Evolutionary conservation across 805 yeast species (phyloP), one percentile per base, ranked within the genome.

Genomic region (Yarrowia sp.): DNA sequence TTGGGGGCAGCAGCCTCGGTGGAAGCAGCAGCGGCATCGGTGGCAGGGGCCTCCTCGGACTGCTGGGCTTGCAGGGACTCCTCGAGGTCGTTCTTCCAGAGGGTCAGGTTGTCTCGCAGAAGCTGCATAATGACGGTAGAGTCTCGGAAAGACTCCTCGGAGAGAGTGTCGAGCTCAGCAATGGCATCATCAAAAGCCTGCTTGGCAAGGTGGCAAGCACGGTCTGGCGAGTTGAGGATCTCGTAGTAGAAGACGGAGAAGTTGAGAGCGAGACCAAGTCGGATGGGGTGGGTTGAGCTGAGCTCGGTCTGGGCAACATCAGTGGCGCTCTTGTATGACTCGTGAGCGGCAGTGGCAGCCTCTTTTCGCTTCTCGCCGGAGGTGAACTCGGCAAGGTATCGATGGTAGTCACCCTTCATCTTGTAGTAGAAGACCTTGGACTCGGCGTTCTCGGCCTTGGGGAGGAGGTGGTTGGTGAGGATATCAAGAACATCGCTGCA

Each of bases 401-500:
- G 96, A 83, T 92, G 96, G 84, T 93, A 93, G 80, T 93, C 99
- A 84, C 98, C 99, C 83, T 93, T 93, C 98, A 93, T 93, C 85
- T 93, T 93, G 83, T 90, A 92, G 85, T 93, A 93, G 80, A 93
- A 93, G 65, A 93, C 98, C 84, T 93, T 92, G 61, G 97, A 92
- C 81, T 95, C 99, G 74, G 98, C 98, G 70, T 96, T 86, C 77
- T 88, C 90, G 68, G 98, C 98, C 68, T 93, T 83, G 71, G 97
- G 92, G 74, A 93, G 91, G 79, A 93, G 87, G 79, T 92, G 96
- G 73, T 89, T 83, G 70, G 91, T 87, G 76, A 95, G 85, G 68
- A 93, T 97, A 44, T 87, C 81, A 74, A 95, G 82, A 74, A 95
- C 92, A 78, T 92, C 98, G 75, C 91, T 96, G 80, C 98, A 92